Evolutionary conservation across 768 basidiomycete genomes (phyloP).

Genomic region (Tulasnella sp.): DNA sequence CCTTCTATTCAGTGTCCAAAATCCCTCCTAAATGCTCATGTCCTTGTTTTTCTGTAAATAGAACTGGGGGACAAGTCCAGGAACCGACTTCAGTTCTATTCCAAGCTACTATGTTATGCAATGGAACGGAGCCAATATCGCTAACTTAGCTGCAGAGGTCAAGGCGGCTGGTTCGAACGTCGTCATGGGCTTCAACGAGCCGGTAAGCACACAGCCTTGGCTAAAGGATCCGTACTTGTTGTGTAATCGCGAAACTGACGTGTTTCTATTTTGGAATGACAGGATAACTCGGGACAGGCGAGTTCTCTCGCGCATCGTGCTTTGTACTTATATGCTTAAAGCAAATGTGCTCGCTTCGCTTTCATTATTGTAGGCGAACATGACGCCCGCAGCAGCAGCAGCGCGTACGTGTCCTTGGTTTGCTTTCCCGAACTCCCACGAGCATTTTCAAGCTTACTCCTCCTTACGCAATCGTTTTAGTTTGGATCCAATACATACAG

Average conservation of each 20-base stretch:
- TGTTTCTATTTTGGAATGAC: neutral
- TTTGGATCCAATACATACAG: slow-evolving; percentile 12
- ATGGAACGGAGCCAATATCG: slow-evolving; percentile 10
- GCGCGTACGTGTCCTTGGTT: neutral
- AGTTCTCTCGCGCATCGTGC: too few species aligned
- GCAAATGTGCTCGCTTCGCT: too few species aligned
- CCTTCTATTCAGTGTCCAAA: too few species aligned
- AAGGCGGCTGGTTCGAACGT: neutral
- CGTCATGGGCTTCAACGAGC: slow-evolving; percentile 16
- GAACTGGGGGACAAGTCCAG: slow-evolving; percentile 9
- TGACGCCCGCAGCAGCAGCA: slow-evolving; percentile 4
- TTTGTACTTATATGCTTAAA: too few species aligned
- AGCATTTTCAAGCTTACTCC: too few species aligned
- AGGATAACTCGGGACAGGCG: too few species aligned
- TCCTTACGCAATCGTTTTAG: too few species aligned
- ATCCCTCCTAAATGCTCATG: too few species aligned
- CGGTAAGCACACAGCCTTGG: slow-evolving; percentile 11
- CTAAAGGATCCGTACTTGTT: neutral
- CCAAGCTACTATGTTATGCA: slow-evolving; percentile 11
- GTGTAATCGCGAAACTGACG: neutral
- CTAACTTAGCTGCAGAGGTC: neutral
- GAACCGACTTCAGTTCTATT: neutral
- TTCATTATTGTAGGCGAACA: neutral
- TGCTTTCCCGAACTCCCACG: too few species aligned
- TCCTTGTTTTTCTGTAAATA: too few species aligned